These are phyloP conservation scores for Hypoxylon lenormandii DNA, from an alignment of 495 filamentous ascomycete genomes.

Conservation along the genomic window DNA sequence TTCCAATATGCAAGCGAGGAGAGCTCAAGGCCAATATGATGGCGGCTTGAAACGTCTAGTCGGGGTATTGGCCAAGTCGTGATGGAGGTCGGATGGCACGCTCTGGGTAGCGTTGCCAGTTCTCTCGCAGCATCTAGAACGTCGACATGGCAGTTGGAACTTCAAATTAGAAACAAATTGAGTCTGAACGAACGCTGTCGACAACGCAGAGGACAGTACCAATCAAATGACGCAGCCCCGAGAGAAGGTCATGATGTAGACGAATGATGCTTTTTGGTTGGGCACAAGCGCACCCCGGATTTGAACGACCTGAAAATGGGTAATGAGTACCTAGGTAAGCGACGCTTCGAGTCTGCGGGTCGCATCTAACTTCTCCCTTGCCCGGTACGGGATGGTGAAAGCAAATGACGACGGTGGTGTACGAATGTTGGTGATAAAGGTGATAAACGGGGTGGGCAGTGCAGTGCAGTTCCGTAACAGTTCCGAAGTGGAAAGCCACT, in stretches of 20 bases:
- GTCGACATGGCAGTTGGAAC: slow-evolving; percentile 39
- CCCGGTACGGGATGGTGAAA: slow-evolving; percentile 29
- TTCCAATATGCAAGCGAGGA: slow-evolving; percentile 34
- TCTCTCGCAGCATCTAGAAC: slow-evolving; percentile 45
- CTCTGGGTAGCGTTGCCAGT: slow-evolving; percentile 32
- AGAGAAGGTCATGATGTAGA: slow-evolving; percentile 17
- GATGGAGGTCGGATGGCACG: slow-evolving; percentile 41
- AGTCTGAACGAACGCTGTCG: slow-evolving; percentile 31
- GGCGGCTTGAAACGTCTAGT: slow-evolving; percentile 3
- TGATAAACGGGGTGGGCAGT: slow-evolving; percentile 36
- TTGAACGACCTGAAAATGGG: slow-evolving; percentile 24
- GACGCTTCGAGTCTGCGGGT: slow-evolving; percentile 31
- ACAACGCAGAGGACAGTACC: slow-evolving; percentile 40
- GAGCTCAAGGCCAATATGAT: slow-evolving; percentile 28
- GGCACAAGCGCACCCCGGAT: slow-evolving; percentile 42
- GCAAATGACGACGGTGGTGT: slow-evolving; percentile 35
- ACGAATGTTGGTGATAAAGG: slow-evolving; percentile 38
- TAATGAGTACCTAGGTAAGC: too few relatives aligned
- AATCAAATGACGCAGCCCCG: slow-evolving; percentile 28
- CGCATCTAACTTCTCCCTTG: slow-evolving; percentile 26
- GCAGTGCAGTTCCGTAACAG: slow-evolving; percentile 32
- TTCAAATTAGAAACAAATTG: slow-evolving; percentile 43
- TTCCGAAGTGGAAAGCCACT: slow-evolving; percentile 25
- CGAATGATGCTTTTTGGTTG: slow-evolving; percentile 37
- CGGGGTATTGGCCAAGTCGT: slow-evolving; percentile 31